Base-by-base conservation (phyloP, 768 basidiomycete species). In the Suillus bovinus region DNA sequence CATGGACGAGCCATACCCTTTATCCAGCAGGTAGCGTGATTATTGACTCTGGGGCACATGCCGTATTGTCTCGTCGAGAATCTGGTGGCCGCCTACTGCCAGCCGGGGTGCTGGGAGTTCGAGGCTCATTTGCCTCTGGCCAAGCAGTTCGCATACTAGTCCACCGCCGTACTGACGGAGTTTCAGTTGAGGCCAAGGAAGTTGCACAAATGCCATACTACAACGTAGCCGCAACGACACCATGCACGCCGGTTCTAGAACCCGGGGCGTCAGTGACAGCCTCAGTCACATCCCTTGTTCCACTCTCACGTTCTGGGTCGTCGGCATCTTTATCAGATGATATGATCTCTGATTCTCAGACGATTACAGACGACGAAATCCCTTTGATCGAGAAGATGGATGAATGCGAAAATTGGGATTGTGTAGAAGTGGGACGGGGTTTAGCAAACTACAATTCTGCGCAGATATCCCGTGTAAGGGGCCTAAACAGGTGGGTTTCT, bases 1-100 rank as follows among this genome's bases (percentile, higher is more conserved):
- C 92, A 60, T 99, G 97, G 97, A 96, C 96, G 33, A 87, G 88
- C n/a, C 95, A 99, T 74, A 98, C 96, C 0, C 81, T 99, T 17
- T 87, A 86, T 63, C 91, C 96, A 0, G 85, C 96, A 0, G 97
- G 97, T 0, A 89, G 86, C 47, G 86, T 99, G 47, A 80, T 96
- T 71, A 90, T 99, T 66, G 95, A 97, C 73, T 74, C 84, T 20
- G 96, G 97, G 11, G 97, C 97, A 0, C 88, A 95, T 71, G 80
- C 83, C 29, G 94, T 97, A 39, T 82, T 99, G 60, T 88, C 90
- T 13, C 85, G 88, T 58, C 85, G 90, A 33, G 90, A 94, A 71
- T 94, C 92, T 5, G 96, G 96, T 16, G 96, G 96, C 8, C 83
- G 96, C 8, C 77, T 99, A 10, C 84, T 99, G n/a, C 87, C 97